Base-by-base conservation (phyloP, 2,329 filamentous ascomycete genomes). In the Neonectria neomacrospora region DNA sequence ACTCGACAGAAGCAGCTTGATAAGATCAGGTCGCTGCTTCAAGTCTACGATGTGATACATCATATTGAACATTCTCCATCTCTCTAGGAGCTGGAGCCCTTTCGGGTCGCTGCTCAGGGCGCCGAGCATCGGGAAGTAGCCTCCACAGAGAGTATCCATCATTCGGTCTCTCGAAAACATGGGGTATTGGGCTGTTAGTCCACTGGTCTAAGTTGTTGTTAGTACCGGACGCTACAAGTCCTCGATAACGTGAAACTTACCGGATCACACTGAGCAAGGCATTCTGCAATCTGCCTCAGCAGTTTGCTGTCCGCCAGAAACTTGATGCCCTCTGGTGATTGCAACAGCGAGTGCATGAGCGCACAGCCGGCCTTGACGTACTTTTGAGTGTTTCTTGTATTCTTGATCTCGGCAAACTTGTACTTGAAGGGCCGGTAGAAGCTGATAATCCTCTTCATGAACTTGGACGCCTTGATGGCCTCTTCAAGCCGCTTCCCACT, bases 51-150 rank as follows among this genome's bases (percentile, higher is more conserved):
- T 97, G 78, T 98, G 96, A 76, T 99, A 99, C 85, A 98, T 96
- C 93, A 99, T 99, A 78, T 98, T 98, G 80, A 97, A 94, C 85
- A 99, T 96, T 71, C 94, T 93, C 95, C 96, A 98, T 71, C 93
- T 86, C 76, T 98, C 95, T 74, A 99, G 87, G 80, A 99, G 95
- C 65, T 91, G 89, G 23, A 98, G 84, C 0, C 96, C 96, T 71
- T 91, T 92, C 0, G 86, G 81, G 72, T 97, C 93, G 56, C 90
- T 90, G 71, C 91, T 98, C 61, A 99, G 80, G 11, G 93, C 90
- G 8, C 96, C 96, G 2, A 99, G 82, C 83, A 99, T 93, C 14
- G 94, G 88, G 77, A 99, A 97, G 77, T 99, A 99, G 11, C 96
- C 96, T 16, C 92, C 90, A 65, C 93, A 96, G 7, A 99, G 84